Base-by-base conservation (phyloP, 331 rosid species). In the Quercus lobata region DNA sequence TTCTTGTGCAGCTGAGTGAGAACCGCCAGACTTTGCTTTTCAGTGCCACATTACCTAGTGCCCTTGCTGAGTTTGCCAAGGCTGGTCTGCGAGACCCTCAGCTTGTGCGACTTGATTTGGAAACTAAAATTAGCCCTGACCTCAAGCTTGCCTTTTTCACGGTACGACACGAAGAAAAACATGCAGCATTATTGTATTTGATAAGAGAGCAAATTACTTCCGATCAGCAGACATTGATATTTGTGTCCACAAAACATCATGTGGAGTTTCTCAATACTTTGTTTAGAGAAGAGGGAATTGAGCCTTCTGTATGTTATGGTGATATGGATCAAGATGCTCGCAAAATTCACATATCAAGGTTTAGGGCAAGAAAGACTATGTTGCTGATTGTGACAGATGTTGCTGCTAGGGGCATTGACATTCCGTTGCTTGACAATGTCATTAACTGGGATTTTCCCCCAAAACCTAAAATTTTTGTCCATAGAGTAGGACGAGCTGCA, bases 241-340 rank as follows among this genome's bases (percentile, higher is more conserved):
- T 92, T 83, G 99, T 91, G 8, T 87, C 99, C 82, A 93, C 99
- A 15, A 93, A 90, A 77, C 93, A 91, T 82, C 99, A 95, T 57
- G 99, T 86, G 16, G 99, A 95, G 86, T 95, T 95, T 35, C 87
- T 95, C 41, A 95, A 90, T 69, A 32, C 71, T 1, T 80, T 95
- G 93, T 92, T 91, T 79, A 88, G 84, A 53, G 88, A 82, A 82
- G 99, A 95, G 87, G 97, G 97, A 66, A 89, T 92, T 34, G 94
- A 84, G 85, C 94, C 97, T 8, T 95, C 97, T 71, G 93, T 95
- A 19, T 95, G 97, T 82, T 95, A 95, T 76, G 97, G 97, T 46
- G 97, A 91, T 75, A 95, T 95, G 99, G 99, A 95, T 82, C 97
- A 91, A 18, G 99, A 95, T 88, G 97, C 99, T 80, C 97, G 97